phyloP scores from a whole-genome alignment of 2,329 filamentous ascomycete genomes.

The Penicillium sp. region DNA sequence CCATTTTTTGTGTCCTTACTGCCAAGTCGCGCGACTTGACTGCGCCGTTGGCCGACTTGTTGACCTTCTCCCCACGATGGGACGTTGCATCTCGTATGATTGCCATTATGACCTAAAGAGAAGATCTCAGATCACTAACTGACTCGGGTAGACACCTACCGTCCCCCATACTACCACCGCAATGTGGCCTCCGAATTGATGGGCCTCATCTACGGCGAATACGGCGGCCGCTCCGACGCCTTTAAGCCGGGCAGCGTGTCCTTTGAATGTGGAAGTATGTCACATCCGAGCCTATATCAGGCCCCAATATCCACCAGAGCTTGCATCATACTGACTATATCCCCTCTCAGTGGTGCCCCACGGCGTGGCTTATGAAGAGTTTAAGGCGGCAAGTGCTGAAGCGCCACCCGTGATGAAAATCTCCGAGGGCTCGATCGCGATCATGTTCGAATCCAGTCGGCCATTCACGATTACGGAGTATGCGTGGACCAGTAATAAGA shows the following conservation, averaged over 20 bases:
- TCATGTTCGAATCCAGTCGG: constrained; percentile 40
- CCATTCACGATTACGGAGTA: constrained; percentile 40
- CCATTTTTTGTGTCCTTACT: constrained; percentile 44
- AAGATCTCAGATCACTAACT: background rate
- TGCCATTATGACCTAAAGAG: background rate
- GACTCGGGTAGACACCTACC: constrained; percentile 36
- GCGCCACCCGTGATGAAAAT: constrained; percentile 33
- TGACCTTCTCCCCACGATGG: constrained; percentile 45
- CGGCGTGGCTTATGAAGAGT: constrained; percentile 39
- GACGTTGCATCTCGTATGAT: constrained; percentile 39
- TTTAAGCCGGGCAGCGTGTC: constrained; percentile 39
- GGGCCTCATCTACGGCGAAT: constrained; percentile 40
- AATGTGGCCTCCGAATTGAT: constrained; percentile 44
- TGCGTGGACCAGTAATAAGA: constrained; percentile 40
- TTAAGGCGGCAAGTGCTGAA: constrained; percentile 32
- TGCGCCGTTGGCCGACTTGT: constrained; percentile 39
- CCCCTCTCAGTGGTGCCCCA: constrained; percentile 35
- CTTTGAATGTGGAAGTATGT: constrained; percentile 38
- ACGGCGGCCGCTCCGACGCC: constrained; percentile 37
- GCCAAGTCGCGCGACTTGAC: constrained; percentile 41
- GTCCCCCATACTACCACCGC: constrained; percentile 47
- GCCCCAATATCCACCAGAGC: background rate
- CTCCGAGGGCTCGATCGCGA: constrained; percentile 35
- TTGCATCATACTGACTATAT: constrained; percentile 2
- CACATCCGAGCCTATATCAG: background rate